Conservation (phyloP, 768 basidiomycete species). For the Exidia glandulosa region DNA sequence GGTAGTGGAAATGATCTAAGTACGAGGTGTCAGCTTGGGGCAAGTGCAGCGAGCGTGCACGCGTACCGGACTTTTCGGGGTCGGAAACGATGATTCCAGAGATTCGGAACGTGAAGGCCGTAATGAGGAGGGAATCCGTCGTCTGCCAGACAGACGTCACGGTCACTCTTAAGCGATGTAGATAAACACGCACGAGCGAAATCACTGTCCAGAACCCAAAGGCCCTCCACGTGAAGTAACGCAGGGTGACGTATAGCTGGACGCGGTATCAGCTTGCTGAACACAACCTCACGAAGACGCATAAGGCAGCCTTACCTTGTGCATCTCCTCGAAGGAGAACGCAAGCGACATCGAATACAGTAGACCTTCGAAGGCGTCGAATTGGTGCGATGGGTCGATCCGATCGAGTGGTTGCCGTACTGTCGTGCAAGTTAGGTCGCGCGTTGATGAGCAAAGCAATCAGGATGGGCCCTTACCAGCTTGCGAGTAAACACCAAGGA, state of each 20-base stretch:
- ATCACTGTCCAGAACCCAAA: conserved; percentile 72
- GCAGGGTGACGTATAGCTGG: conserved; percentile 60
- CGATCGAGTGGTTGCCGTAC: conserved; percentile 72
- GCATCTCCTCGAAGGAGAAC: conserved; percentile 63
- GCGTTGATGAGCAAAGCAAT: background rate
- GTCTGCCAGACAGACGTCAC: conserved; percentile 12
- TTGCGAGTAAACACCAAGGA: conserved; percentile 72
- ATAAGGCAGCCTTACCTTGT: conserved; percentile 33
- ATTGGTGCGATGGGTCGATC: conserved; percentile 40
- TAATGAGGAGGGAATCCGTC: conserved; percentile 60
- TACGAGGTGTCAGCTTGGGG: conserved; percentile 14
- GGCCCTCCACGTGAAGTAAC: conserved; percentile 70
- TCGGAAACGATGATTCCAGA: conserved; percentile 31
- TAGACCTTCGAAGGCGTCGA: conserved; percentile 72
- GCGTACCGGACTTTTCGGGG: conserved; percentile 10
- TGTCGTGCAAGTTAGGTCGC: conserved; percentile 14
- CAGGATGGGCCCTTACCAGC: conserved; percentile 41
- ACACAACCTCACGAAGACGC: background rate
- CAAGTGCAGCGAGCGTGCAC: background rate
- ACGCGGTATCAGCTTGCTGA: background rate
- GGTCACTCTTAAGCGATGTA: background rate
- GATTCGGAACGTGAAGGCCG: conserved; percentile 67
- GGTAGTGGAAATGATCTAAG: conserved; percentile 31
- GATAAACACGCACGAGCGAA: conserved; percentile 27
- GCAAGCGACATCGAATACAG: conserved; percentile 72